Base-by-base conservation (phyloP, 176 grass and related monocot genomes). In the Saccharum officinarum region DNA sequence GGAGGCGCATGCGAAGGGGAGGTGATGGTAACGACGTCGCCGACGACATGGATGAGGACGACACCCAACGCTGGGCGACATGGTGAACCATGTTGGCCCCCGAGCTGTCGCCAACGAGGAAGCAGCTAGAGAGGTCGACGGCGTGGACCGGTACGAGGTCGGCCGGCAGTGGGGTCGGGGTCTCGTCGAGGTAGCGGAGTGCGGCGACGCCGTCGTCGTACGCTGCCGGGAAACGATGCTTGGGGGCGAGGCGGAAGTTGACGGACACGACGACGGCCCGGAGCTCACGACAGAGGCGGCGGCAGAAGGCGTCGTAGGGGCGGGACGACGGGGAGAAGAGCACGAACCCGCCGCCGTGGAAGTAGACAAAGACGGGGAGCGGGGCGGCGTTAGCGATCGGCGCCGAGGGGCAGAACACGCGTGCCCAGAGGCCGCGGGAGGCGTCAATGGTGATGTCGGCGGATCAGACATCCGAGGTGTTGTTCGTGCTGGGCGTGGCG, bases 341-440 rank as follows among this genome's bases (percentile, higher is more conserved):
- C 46, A 69, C 28, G 91, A 93, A 97, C 45, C 94, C 94, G 41
- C 94, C 89, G 33, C 94, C 89, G 77, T 97, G 94, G 87, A 90
- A 86, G 84, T 87, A 83, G 25, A 97, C 80, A 13, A 97, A 10
- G n/a, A 92, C 69, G 61, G 46, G 44, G 63, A 47, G 13, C 13
- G 13, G 92, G 84, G 61, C 17, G 73, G 64, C 42, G 4, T 3
- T 18, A 1, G 36, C 9, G 67, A 7, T 9, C 15, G 33, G 1
- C 16, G 50, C 50, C 7, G 76, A 45, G 37, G 87, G 90, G 0
- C 67, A 57, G 82, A 76, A 95, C 17, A 95, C 83, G 41, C 87
- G 93, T 10, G 78, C 78, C 93, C 87, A 92, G n/a, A 92, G 74
- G 28, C 74, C 50, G 10, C 74, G 77, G 8, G 77, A 70, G 30